phyloP scores from a whole-genome alignment of 2,329 filamentous ascomycete genomes.

The Sporothrix pallida region DNA sequence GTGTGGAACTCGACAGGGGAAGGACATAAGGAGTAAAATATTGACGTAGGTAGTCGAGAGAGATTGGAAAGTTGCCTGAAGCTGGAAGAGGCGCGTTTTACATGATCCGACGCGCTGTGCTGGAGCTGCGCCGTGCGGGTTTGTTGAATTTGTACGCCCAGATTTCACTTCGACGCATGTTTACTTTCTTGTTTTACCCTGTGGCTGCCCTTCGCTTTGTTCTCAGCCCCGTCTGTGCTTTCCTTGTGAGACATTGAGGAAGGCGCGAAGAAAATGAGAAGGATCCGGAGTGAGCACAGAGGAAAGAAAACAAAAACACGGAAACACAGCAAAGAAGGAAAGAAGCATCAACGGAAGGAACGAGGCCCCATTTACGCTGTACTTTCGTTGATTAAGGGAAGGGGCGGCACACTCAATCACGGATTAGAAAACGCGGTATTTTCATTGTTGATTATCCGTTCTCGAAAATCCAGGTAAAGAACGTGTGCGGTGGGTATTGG shows the following conservation, averaged over 20 bases:
- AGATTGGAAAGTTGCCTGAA: background rate
- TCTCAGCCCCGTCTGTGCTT: conserved; percentile 25
- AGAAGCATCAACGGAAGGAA: background rate
- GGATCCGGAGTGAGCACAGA: background rate
- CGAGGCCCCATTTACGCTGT: background rate
- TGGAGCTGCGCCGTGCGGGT: background rate
- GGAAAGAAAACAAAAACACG: background rate
- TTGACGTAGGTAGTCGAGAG: background rate
- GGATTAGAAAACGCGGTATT: background rate
- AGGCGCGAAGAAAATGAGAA: conserved; percentile 9
- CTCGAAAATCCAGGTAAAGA: conserved; percentile 8
- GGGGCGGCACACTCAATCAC: background rate
- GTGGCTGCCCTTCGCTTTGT: background rate
- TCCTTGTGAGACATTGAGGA: conserved; percentile 10
- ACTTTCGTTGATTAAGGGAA: background rate
- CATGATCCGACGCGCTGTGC: conserved; percentile 4
- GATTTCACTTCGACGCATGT: background rate
- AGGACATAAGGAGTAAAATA: background rate
- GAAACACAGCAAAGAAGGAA: background rate
- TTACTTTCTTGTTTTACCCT: conserved; percentile 16
- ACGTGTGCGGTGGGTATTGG: background rate
- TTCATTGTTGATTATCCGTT: background rate
- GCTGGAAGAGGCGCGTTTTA: conserved; percentile 16
- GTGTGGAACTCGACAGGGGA: conserved; percentile 7
- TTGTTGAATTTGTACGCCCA: background rate